Evolutionary conservation across 495 filamentous ascomycete species (phyloP), one percentile per base, ranked within the genome.

Genomic region (Penicillium argentinense): DNA sequence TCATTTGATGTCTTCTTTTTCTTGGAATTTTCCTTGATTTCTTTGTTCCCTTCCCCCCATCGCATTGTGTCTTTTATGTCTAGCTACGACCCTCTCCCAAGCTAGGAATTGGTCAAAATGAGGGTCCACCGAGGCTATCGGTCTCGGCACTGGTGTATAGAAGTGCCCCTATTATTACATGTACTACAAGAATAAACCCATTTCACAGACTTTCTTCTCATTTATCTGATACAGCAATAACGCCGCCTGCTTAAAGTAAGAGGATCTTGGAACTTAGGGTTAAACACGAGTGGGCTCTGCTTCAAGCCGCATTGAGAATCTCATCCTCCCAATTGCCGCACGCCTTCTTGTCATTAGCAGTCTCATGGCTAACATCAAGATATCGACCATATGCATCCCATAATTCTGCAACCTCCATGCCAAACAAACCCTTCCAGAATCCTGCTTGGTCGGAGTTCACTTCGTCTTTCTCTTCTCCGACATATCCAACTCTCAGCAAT

Each of bases 361-460:
- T 16, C 12, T 32, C 39, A 54, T 74, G 69, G 13, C 23, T 24
- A 28, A 21, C 38, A 54, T 74, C 71, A 14, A 77, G 53, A 52
- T 66, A 70, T 27, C 44, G 50, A 9, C 71, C 62, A 75, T 96
- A 97, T 49, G 89, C 82, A 16, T 75, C 72, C 83, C 88, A 96
- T 26, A 96, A 57, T 51, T 86, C 74, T 30, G 76, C 71, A 6
- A 96, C 78, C 12, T 75, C 69, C 34, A 65, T 54, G 2, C 84
- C 88, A 45, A 89, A 81, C 4, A 91, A 60, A 34, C 74, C 71
- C 14, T 73, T 75, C 91, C 91, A 97, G 50, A 92, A 91, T 9
- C 63, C 69, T 62, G 88, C 30, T 27, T 33, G 9, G 8, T 21
- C 34, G 12, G 22, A 13, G 9, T 7, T 68, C 30, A 54, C 26